Percentiles rank a stretch among this genome's conserved stretches.
Conservation (phyloP, 139 green algal genomes). For the Bryopsis sp. region DNA sequence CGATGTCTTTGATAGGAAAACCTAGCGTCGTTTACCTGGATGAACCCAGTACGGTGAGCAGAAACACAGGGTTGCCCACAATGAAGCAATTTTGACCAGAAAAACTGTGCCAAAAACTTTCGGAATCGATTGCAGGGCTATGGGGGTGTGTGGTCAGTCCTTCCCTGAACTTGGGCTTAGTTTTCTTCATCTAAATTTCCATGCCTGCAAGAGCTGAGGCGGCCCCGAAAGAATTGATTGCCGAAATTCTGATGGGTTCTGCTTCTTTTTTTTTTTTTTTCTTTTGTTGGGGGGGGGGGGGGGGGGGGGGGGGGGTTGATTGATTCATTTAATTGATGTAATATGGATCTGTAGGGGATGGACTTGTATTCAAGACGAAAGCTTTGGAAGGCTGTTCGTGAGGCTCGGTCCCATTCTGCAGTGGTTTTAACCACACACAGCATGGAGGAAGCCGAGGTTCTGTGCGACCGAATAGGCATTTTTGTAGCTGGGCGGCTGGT, state of each 20-base stretch:
- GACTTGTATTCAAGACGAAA: constrained; percentile 42
- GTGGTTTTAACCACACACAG: constrained; percentile 48
- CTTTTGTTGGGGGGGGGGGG: too few species aligned
- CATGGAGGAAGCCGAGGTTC: constrained; percentile 33
- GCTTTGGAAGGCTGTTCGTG: constrained; percentile 25
- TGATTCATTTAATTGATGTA: background rate
- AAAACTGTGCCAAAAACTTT: too few species aligned
- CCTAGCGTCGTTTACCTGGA: constrained; percentile 79
- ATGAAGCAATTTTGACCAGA: too few species aligned
- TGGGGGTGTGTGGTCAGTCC: too few species aligned
- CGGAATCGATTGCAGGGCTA: background rate
- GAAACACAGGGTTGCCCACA: background rate
- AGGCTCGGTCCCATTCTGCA: constrained; percentile 10
- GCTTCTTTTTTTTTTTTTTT: too few species aligned
- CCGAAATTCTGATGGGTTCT: too few species aligned
- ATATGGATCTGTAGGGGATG: constrained; percentile 21
- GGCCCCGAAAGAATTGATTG: too few species aligned
- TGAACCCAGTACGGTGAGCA: constrained; percentile 70
- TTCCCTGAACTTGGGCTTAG: too few species aligned
- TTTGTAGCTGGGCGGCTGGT: constrained; percentile 53
- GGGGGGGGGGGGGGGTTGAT: too few species aligned
- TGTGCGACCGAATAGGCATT: constrained; percentile 57
- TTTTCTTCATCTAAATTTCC: too few species aligned
- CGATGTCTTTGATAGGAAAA: constrained; percentile 64
- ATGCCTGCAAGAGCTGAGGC: too few species aligned